phyloP scores from a whole-genome alignment of 1,284 basidiomycete genomes.

The Vanrija sp. region DNA sequence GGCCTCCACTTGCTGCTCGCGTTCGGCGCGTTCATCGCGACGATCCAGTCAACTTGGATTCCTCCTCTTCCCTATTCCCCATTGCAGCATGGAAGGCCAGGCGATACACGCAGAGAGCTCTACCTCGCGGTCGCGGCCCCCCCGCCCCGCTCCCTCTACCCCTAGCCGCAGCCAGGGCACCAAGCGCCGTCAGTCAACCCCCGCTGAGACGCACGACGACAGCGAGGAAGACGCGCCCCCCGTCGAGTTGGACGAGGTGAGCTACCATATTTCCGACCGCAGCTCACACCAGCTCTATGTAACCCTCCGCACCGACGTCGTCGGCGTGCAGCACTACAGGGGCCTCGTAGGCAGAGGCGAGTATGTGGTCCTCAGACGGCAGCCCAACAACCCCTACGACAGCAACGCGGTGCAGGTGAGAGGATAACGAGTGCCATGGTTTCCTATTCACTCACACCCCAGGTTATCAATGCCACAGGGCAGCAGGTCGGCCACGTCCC shows the following conservation, averaged over 20 bases:
- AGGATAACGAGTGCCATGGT: constrained; percentile 50
- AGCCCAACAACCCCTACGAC: constrained; percentile 67
- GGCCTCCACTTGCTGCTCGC: background rate
- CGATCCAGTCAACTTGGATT: no score
- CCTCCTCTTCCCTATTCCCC: background rate
- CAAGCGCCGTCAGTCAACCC: background rate
- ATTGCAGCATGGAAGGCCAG: background rate
- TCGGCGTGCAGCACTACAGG: constrained; percentile 77
- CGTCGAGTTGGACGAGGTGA: constrained; percentile 30
- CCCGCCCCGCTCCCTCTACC: background rate
- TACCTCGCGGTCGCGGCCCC: background rate
- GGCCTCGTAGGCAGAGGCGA: constrained; percentile 73
- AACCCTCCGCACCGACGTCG: constrained; percentile 60
- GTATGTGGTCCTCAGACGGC: constrained; percentile 65
- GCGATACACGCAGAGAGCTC: background rate
- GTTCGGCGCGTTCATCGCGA: background rate
- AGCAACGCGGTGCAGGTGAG: constrained; percentile 49
- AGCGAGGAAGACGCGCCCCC: constrained; percentile 15
- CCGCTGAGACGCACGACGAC: constrained; percentile 3
- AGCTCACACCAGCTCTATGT: constrained; percentile 61
- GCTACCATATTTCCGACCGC: background rate
- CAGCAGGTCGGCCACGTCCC: constrained; percentile 76
- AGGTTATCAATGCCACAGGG: constrained; percentile 69
- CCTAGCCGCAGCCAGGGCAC: background rate
- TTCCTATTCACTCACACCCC: constrained; percentile 19